These are phyloP conservation scores for Russula vinacea DNA, from an alignment of 768 basidiomycete genomes.

Conservation along the genomic window DNA sequence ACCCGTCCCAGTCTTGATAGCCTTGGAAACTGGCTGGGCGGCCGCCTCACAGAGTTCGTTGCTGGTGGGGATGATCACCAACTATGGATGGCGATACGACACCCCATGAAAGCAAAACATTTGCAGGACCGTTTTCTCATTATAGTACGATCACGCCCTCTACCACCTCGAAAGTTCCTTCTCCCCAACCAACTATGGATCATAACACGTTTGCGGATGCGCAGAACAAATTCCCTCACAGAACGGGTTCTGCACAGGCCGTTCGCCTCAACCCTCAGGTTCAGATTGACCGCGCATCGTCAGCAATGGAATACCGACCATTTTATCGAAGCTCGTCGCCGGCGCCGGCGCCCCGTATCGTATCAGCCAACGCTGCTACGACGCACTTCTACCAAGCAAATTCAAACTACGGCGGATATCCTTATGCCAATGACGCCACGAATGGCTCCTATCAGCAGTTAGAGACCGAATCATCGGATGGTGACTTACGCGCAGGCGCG, in stretches of 20 bases:
- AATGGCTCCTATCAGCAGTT: constrained; percentile 5
- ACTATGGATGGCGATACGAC: constrained; percentile 34
- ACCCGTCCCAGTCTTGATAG: constrained; percentile 89
- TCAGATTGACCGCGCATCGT: constrained; percentile 68
- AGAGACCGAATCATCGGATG: constrained; percentile 6
- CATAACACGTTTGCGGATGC: constrained; percentile 35
- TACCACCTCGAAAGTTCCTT: constrained; percentile 72
- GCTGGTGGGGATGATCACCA: constrained; percentile 66
- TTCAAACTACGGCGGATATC: constrained; percentile 33
- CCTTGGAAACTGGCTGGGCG: constrained; percentile 89
- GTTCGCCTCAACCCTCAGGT: constrained; percentile 46
- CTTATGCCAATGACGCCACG: not conserved
- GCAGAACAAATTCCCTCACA: constrained; percentile 45
- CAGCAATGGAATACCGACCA: constrained; percentile 72
- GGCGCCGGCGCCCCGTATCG: constrained; percentile 54
- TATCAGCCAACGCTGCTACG: constrained; percentile 51
- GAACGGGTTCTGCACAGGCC: constrained; percentile 71
- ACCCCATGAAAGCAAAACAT: constrained; percentile 42
- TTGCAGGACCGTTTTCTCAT: constrained; percentile 84
- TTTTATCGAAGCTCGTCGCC: constrained; percentile 48
- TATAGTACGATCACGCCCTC: constrained; percentile 90
- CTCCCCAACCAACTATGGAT: constrained; percentile 55
- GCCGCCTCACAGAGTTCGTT: constrained; percentile 89
- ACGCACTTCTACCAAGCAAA: constrained; percentile 51
- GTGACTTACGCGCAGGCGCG: constrained; percentile 11